A percentile compares a stretch with the other conserved stretches of the same genome.
Evolutionary conservation across 768 basidiomycete genomes (phyloP).

Genomic region (Trametes sanguinea): DNA sequence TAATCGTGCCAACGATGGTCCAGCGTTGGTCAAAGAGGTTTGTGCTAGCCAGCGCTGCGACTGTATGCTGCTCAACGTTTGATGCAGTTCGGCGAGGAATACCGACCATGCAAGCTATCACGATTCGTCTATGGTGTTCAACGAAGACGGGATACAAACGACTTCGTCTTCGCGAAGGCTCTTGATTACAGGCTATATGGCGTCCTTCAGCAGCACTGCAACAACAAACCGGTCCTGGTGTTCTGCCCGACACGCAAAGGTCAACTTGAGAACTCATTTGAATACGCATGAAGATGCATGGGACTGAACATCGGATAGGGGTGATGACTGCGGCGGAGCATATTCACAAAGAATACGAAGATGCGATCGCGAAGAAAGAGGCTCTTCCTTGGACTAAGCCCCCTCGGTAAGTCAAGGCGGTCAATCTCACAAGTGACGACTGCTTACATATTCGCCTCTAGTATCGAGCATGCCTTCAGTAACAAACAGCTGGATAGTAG

Average conservation of each 20-base stretch:
- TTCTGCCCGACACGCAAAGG: conserved; percentile 92
- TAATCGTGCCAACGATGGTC: conserved; percentile 37
- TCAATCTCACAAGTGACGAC: neutral
- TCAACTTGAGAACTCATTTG: conserved; percentile 27
- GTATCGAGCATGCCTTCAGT: conserved; percentile 56
- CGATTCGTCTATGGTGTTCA: conserved; percentile 73
- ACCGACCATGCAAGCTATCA: conserved; percentile 79
- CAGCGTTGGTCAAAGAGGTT: conserved; percentile 74
- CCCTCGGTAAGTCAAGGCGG: conserved; percentile 42
- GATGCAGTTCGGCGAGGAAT: conserved; percentile 87
- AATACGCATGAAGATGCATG: neutral
- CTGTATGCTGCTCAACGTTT: neutral
- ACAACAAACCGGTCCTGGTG: conserved; percentile 82
- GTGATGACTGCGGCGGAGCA: conserved; percentile 69
- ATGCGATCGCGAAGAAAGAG: conserved; percentile 49
- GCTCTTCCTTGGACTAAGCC: conserved; percentile 71
- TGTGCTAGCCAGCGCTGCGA: neutral
- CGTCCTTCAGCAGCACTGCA: conserved; percentile 70
- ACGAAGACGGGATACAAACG: conserved; percentile 65
- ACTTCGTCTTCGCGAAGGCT: conserved; percentile 70
- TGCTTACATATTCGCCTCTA: conserved; percentile 32
- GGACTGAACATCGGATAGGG: conserved; percentile 28
- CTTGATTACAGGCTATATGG: conserved; percentile 76
- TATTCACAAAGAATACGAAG: conserved; percentile 70
- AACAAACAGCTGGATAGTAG: conserved; percentile 69